phyloP scores from a whole-genome alignment of 2,329 filamentous ascomycete species.

The Botryotinia calthae region DNA sequence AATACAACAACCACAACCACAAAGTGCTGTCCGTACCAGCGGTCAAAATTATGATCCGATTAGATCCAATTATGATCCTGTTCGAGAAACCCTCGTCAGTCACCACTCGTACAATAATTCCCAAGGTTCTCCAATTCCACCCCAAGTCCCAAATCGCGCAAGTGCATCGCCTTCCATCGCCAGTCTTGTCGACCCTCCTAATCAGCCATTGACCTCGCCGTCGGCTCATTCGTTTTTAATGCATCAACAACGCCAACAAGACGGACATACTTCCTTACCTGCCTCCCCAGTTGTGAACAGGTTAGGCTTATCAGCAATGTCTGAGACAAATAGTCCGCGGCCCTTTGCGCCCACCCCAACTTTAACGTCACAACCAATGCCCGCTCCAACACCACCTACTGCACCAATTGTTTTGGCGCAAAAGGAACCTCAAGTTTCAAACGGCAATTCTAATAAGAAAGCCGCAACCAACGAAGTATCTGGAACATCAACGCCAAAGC shows the following conservation, averaged over 20 bases:
- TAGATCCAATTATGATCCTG: conserved; percentile 66
- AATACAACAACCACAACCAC: conserved; percentile 37
- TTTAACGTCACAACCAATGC: conserved; percentile 11
- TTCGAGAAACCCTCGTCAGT: conserved; percentile 57
- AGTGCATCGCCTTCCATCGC: conserved; percentile 89
- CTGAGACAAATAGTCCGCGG: conserved; percentile 13
- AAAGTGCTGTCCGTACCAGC: conserved; percentile 59
- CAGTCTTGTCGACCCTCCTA: conserved; percentile 76
- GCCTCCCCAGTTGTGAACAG: conserved; percentile 36
- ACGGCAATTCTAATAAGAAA: conserved; percentile 36
- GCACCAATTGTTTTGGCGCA: conserved; percentile 13
- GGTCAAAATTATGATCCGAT: conserved; percentile 90
- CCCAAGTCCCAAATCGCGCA: conserved; percentile 60
- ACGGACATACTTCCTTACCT: conserved; percentile 33
- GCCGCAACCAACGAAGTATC: conserved; percentile 47
- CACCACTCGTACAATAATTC: conserved; percentile 45
- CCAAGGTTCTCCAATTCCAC: conserved; percentile 46
- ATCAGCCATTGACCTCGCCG: conserved; percentile 36
- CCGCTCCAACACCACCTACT: conserved; percentile 7
- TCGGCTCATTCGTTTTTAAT: conserved; percentile 39
- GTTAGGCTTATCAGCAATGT: conserved; percentile 28
- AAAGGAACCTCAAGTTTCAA: neutral
- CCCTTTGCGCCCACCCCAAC: conserved; percentile 12
- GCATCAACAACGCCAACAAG: conserved; percentile 33
- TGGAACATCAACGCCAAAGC: conserved; percentile 50